A percentile compares a stretch with the other conserved stretches of the same genome.
Conservation (phyloP, 441 rosid species). For the Populus hybrid region DNA sequence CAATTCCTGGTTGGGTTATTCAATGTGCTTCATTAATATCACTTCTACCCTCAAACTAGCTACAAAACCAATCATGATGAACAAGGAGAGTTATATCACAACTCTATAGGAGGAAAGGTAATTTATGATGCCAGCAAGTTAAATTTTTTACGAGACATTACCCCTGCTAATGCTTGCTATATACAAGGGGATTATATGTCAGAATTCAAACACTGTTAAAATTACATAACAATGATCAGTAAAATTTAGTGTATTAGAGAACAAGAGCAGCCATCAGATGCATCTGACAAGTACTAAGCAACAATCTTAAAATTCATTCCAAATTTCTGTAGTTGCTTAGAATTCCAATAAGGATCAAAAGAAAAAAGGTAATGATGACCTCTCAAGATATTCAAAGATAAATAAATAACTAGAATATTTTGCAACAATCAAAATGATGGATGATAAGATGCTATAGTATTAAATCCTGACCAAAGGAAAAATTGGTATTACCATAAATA, state of each 20-base stretch:
- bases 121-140: background rate
- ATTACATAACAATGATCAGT: background rate
- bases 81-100: background rate
- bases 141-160: background rate
- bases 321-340: background rate
- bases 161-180: background rate
- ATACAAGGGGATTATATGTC: background rate
- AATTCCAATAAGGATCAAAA: background rate
- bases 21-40: background rate
- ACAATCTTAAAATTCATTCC: background rate
- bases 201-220: background rate
- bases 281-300: background rate
- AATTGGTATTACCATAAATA: conserved; percentile 71
- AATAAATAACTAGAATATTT: background rate
- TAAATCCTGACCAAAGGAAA: conserved; percentile 7
- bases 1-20: background rate
- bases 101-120: background rate
- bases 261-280: background rate
- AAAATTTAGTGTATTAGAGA: background rate
- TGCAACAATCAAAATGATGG: background rate
- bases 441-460: background rate
- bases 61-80: background rate
- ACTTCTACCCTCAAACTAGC: background rate
- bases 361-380: background rate
- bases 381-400: background rate